These are phyloP conservation scores for Trichophyton rubrum DNA, from an alignment of 2,329 filamentous ascomycete genomes.

Conservation along the genomic window DNA sequence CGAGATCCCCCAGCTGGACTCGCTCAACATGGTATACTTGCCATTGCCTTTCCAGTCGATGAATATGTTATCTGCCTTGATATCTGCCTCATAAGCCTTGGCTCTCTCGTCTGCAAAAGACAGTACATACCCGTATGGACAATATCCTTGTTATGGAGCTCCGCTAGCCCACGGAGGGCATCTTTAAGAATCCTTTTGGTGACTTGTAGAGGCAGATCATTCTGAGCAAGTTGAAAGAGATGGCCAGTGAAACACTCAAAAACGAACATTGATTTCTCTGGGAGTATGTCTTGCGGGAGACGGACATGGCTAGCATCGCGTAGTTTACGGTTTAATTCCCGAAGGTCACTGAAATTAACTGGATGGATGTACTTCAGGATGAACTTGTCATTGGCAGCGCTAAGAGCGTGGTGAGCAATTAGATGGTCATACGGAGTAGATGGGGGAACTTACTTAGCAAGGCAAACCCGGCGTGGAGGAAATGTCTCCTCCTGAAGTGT, in stretches of 20 bases:
- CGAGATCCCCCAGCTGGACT: constrained; percentile 18
- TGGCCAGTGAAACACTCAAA: constrained; percentile 35
- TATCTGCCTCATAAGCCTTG: constrained; percentile 15
- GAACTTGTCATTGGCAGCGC: constrained; percentile 1
- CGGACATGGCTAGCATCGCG: constrained; percentile 13
- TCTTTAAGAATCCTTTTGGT: constrained; percentile 33
- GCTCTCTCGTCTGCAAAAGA: not conserved
- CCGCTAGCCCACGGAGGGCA: constrained; percentile 27
- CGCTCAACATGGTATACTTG: constrained; percentile 9
- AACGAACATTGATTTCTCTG: constrained; percentile 36
- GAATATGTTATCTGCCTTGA: constrained; percentile 26
- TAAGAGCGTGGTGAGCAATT: not conserved
- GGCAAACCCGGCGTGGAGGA: not conserved
- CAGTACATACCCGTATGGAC: constrained; percentile 21
- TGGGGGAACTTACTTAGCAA: not conserved
- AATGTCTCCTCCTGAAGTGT: not conserved
- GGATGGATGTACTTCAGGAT: constrained; percentile 14
- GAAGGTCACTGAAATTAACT: not conserved
- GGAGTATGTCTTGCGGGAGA: constrained; percentile 31
- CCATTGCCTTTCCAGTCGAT: constrained; percentile 17
- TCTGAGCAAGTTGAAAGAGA: constrained; percentile 32
- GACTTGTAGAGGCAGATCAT: constrained; percentile 23
- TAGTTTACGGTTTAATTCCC: constrained; percentile 1
- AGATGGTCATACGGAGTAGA: too few relatives aligned
- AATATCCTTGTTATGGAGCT: constrained; percentile 26